phyloP scores from a whole-genome alignment of 208 protist genomes.

The Wallacemonas sp. region DNA sequence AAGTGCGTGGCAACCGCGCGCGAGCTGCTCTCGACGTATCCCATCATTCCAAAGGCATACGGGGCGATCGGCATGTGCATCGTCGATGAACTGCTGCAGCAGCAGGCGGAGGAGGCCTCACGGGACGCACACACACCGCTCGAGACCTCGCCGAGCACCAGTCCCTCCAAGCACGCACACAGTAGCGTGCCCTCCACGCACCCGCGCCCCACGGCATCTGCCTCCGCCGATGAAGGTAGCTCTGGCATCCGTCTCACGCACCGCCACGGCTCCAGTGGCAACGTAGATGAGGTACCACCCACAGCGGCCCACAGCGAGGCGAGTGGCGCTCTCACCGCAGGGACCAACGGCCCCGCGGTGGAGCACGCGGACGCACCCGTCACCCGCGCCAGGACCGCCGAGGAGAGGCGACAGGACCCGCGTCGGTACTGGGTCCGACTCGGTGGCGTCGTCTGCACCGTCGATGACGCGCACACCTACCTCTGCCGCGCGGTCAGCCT shows the following conservation, averaged over 20 bases:
- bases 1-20: conserved; percentile 28
- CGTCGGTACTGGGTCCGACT: conserved; percentile 37
- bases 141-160: not conserved
- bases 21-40: conserved; percentile 38
- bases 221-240: too few relatives aligned
- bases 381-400: conserved; percentile 12
- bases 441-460: conserved; percentile 27
- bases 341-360: not conserved
- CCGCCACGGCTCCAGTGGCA: too few relatives aligned
- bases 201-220: too few relatives aligned
- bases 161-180: not conserved
- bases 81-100: conserved; percentile 22
- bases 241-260: too few relatives aligned
- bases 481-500: conserved; percentile 38
- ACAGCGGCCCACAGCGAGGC: too few relatives aligned
- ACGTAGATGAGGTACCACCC: too few relatives aligned
- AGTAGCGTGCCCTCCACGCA: too few relatives aligned
- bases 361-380: not conserved
- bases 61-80: conserved; percentile 55
- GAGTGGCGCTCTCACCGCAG: too few relatives aligned
- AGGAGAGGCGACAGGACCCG: conserved; percentile 28
- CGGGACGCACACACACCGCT: not conserved
- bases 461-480: conserved; percentile 46
- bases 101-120: conserved; percentile 24
- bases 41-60: conserved; percentile 48